Conservation (phyloP, 805 yeast genomes). For the Sporopachydermia lactativora region DNA sequence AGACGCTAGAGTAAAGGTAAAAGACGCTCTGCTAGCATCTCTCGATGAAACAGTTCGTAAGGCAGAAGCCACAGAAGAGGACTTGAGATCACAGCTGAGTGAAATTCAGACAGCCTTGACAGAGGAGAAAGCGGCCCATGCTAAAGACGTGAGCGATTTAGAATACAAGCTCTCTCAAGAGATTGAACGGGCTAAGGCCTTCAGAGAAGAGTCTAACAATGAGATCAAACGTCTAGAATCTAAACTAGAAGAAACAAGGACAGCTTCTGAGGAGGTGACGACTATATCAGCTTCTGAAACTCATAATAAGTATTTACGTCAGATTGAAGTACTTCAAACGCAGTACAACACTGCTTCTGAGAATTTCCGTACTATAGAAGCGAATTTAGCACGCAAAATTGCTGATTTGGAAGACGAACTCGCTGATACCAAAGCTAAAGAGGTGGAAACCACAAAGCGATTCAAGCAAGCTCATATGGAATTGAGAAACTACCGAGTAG, state of each 20-base stretch:
- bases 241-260: slow-evolving; percentile 53
- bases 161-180: slow-evolving; percentile 16
- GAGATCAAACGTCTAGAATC: slow-evolving; percentile 52
- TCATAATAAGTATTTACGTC: slow-evolving; percentile 27
- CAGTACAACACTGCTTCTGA: slow-evolving; percentile 68
- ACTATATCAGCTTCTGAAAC: slow-evolving; percentile 17
- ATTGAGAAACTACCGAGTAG: slow-evolving; percentile 6
- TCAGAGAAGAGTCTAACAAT: slow-evolving; percentile 19
- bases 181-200: slow-evolving; percentile 12
- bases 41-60: slow-evolving; percentile 6
- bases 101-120: slow-evolving; percentile 17
- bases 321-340: slow-evolving; percentile 44
- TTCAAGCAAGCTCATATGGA: slow-evolving; percentile 7
- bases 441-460: slow-evolving; percentile 10
- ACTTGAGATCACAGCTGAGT: slow-evolving; percentile 4
- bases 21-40: background rate
- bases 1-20: background rate
- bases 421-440: slow-evolving; percentile 21
- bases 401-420: slow-evolving; percentile 30
- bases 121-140: slow-evolving; percentile 14
- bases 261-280: slow-evolving; percentile 37
- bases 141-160: slow-evolving; percentile 8
- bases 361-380: slow-evolving; percentile 74
- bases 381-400: slow-evolving; percentile 38
- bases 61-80: slow-evolving; percentile 8